phyloP scores from a whole-genome alignment of 2,329 filamentous ascomycete genomes.

The Fusarium chuoi region DNA sequence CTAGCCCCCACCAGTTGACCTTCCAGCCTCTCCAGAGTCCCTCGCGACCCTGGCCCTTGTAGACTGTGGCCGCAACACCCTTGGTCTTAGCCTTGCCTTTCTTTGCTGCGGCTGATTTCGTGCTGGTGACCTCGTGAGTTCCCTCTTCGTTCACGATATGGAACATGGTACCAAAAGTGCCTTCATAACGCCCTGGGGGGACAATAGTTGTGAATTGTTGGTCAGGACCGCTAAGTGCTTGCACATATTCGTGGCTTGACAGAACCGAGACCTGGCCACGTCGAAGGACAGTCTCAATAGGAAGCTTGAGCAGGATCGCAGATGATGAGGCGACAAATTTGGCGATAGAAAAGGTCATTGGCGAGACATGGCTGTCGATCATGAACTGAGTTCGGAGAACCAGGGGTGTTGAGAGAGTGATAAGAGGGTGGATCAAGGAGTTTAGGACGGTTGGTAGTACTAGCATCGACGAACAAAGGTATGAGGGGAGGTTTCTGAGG shows the following conservation, averaged over 20 bases:
- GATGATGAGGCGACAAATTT: constrained; percentile 83
- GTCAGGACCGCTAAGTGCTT: constrained; percentile 57
- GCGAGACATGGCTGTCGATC: constrained; percentile 84
- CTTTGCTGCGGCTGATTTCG: constrained; percentile 45
- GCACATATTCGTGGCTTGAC: constrained; percentile 61
- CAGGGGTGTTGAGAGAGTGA: constrained; percentile 85
- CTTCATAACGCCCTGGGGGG: constrained; percentile 81
- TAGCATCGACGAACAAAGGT: constrained; percentile 75
- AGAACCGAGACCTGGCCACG: constrained; percentile 85
- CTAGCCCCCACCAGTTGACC: constrained; percentile 80
- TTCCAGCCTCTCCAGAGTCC: constrained; percentile 81
- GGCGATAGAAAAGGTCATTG: constrained; percentile 81
- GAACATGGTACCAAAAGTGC: constrained; percentile 93
- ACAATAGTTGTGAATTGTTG: constrained; percentile 77
- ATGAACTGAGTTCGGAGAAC: constrained; percentile 85
- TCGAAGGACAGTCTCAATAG: constrained; percentile 90
- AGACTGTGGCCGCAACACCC: constrained; percentile 49
- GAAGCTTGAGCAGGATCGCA: constrained; percentile 87
- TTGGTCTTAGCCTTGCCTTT: constrained; percentile 48
- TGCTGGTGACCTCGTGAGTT: constrained; percentile 58
- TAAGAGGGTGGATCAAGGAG: constrained; percentile 82
- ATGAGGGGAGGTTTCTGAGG: constrained; percentile 81
- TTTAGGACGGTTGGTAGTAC: constrained; percentile 88
- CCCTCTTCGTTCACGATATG: constrained; percentile 88
- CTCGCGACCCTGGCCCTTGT: constrained; percentile 73